Evolutionary conservation across 2,329 filamentous ascomycete species (phyloP).

Genomic region (Calycina marina): DNA sequence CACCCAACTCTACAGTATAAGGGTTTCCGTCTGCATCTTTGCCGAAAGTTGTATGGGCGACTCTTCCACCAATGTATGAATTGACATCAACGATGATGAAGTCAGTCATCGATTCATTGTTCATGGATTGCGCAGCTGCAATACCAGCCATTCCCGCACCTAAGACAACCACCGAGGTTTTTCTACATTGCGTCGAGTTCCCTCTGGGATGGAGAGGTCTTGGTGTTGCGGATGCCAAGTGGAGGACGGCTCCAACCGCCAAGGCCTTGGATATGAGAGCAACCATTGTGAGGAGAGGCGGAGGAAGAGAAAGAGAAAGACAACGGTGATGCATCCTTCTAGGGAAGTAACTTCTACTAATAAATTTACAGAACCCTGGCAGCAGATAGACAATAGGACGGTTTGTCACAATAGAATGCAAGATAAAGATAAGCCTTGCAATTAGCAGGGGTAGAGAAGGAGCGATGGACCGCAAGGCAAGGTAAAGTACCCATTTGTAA

Average conservation of each 20-base stretch:
- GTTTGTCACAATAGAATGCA: too few species aligned
- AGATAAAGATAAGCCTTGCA: too few species aligned
- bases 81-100: constrained; percentile 53
- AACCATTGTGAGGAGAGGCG: too few species aligned
- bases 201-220: background rate
- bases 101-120: constrained; percentile 44
- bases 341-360: too few species aligned
- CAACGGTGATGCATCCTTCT: too few species aligned
- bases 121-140: constrained; percentile 46
- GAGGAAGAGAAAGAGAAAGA: too few species aligned
- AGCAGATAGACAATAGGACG: too few species aligned
- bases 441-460: too few species aligned
- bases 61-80: constrained; percentile 45
- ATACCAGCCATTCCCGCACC: constrained; percentile 50
- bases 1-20: constrained; percentile 43
- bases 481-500: too few species aligned
- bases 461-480: too few species aligned
- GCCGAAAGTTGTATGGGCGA: constrained; percentile 28
- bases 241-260: background rate
- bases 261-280: background rate
- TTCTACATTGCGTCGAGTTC: constrained; percentile 1
- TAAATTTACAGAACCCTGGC: too few species aligned
- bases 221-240: background rate
- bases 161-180: constrained; percentile 28
- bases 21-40: constrained; percentile 26